Conservation (phyloP, 1,139 yeast genomes). For the Ogataea hybrid region DNA sequence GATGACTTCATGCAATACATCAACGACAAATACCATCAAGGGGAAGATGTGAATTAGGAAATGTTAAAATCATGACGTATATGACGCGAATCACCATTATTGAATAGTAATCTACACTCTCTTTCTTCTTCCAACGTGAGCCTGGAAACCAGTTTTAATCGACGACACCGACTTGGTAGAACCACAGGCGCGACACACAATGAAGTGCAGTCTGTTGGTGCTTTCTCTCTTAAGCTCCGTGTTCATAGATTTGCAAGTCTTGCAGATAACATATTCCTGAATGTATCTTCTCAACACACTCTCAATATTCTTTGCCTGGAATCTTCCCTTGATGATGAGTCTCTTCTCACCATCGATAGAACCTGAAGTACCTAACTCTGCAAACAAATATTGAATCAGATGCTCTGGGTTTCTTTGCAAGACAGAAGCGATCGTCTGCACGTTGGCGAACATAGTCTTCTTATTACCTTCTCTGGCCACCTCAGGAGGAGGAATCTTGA, state of each 20-base stretch:
- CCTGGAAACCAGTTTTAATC: slow-evolving; percentile 99
- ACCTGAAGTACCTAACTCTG: slow-evolving; percentile 99
- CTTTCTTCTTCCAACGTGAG: slow-evolving; percentile 81
- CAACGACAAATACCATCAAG: slow-evolving; percentile 9
- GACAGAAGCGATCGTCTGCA: slow-evolving; percentile 90
- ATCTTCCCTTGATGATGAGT: slow-evolving; percentile 95
- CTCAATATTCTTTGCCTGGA: slow-evolving; percentile 97
- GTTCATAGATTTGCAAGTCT: slow-evolving; percentile 97
- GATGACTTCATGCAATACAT: slow-evolving; percentile 14
- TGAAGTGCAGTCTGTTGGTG: slow-evolving; percentile 92
- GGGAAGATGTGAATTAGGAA: not conserved
- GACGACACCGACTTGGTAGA: slow-evolving; percentile 96
- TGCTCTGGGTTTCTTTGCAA: slow-evolving; percentile 97
- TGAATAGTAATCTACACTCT: slow-evolving; percentile 31
- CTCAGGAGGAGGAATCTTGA: slow-evolving; percentile 96
- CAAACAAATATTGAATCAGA: slow-evolving; percentile 92
- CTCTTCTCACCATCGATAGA: slow-evolving; percentile 98
- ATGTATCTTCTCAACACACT: slow-evolving; percentile 95
- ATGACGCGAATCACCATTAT: slow-evolving; percentile 6
- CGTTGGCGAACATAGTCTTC: slow-evolving; percentile 93
- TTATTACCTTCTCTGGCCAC: slow-evolving; percentile 97
- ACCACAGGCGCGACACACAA: slow-evolving; percentile 98
- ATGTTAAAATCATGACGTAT: not conserved
- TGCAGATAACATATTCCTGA: slow-evolving; percentile 96
- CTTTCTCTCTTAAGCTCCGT: slow-evolving; percentile 94